Base-by-base conservation (phyloP, 768 basidiomycete genomes). In the Exsudoporus frostii region DNA sequence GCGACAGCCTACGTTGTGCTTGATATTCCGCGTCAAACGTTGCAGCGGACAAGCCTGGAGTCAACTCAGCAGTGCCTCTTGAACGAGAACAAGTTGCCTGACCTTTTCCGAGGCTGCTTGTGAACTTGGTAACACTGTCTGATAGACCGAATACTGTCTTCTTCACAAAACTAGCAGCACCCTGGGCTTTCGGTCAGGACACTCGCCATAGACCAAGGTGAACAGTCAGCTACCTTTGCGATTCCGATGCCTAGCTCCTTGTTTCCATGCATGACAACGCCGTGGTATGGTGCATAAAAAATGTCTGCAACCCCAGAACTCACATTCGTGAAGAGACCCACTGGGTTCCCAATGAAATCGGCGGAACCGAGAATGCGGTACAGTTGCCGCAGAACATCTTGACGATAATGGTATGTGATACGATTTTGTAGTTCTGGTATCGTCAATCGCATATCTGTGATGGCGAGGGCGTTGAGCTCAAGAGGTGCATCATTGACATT, bases 291-390 rank as follows among this genome's bases (percentile, higher is more conserved):
- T 69, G 98, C 96, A 60, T 98, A 97, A 77, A 99, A 98, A 60
- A 98, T 95, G 69, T 99, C 97, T 48, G 90, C 90, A 6, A 98
- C 91, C 11, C 97, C 97, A 27, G 94, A 97, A 65, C 92, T 96
- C 65, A 99, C 94, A 65, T 98, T 98, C 45, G 90, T 96, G 78
- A 99, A 98, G 40, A 99, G 79, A 10, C 97, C 97, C 41, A 98
- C 94, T 5, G 96, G 96, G 66, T 95, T 95, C 14, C 91, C 89
- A 55, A 90, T 89, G 73, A 98, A 96, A 72, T 98, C 96, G 0
- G 95, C 97, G 6, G 95, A 98, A n/a, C 97, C 96, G 14, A 99
- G 79, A 40, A 99, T 90, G 34, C 97, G 87, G 70, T 98, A 98
- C 3, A 98, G 78, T 66, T 99, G 97, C 11, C 92, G 87, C 36